Evolutionary conservation across 768 basidiomycete genomes (phyloP).

Genomic region (Hygrocybe coccinea): DNA sequence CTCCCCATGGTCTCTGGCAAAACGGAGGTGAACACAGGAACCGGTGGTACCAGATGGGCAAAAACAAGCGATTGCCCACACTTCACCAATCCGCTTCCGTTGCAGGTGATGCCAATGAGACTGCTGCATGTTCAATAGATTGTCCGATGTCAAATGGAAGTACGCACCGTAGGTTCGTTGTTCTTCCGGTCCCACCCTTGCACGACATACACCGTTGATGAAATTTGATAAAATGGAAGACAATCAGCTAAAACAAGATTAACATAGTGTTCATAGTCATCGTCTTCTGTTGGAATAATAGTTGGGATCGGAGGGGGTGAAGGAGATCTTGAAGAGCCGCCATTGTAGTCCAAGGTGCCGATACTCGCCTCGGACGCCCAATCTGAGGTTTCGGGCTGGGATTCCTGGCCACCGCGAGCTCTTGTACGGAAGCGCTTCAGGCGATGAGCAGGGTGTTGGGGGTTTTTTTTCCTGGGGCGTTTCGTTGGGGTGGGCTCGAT

Average conservation of each 20-base stretch:
- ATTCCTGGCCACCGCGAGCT: not conserved
- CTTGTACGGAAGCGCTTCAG: not conserved
- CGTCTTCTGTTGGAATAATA: not conserved
- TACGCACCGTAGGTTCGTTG: conserved; percentile 3
- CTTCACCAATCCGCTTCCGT: conserved; percentile 5
- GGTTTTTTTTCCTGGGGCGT: not conserved
- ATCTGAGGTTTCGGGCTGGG: not conserved
- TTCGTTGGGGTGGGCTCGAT: not conserved
- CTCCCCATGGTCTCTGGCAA: not conserved
- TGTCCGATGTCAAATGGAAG: not conserved
- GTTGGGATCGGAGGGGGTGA: not conserved
- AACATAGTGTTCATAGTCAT: not conserved
- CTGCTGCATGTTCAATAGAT: not conserved
- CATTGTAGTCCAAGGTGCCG: not conserved
- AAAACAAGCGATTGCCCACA: conserved; percentile 1
- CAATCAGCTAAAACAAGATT: conserved; percentile 8
- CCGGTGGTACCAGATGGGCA: conserved; percentile 2
- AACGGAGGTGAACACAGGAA: conserved; percentile 6
- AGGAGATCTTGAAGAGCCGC: not conserved
- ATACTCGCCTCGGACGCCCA: not conserved
- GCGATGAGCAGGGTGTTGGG: not conserved
- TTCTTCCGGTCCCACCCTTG: conserved; percentile 14
- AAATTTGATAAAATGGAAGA: conserved; percentile 10
- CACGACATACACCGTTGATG: conserved; percentile 7
- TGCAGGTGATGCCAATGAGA: conserved; percentile 10